Base-by-base conservation (phyloP, 73 alveolate genomes). In the Durusdinium trenchii region DNA sequence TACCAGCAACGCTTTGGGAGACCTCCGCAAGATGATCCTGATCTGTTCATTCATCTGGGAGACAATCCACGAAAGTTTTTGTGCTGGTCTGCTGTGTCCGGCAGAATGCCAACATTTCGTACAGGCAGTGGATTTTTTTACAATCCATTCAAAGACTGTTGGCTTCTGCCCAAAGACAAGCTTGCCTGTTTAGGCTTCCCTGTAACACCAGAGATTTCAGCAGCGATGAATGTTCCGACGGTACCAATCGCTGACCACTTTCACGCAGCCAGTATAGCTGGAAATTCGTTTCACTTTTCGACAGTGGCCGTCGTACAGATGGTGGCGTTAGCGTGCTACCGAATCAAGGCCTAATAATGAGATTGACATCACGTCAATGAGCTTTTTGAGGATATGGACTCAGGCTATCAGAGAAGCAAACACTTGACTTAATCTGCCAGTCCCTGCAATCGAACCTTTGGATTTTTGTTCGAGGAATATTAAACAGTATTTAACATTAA, bases 221-320 rank as follows among this genome's bases (percentile, higher is more conserved):
- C 3, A 2, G 54, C 94, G 6, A 85, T 85, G 94, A 78, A 78
- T 2, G 94, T 85, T 1, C 94, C 94, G n/a, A 32, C 52, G 43
- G 9, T 85, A 6, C 61, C 61, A 3, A 40, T 51, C 32, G 28
- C 1, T 26, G 94, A 85, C 43, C 6, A 36, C 6, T 4, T 85
- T 18, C 38, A 78, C 40, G 60, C 79, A 0, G 50, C 94, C 36
- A 52, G 79, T 32, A 78, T 85, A 0, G 95, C 95, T 28, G 95
- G 95, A 1, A 62, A 60, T 26, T 16, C 62, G 20, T 61, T 87
- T 47, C 95, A 87, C 50, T 87, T 87, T 30, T 1, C 32, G 36
- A 43, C 95, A 0, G 95, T 45, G 42, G 47, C 71, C 28, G 3
- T 32, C 14, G 95, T 62, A 7, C 95, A 43, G 71, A n/a, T 87